A percentile compares a stretch with the other conserved stretches of the same genome.
phyloP scores from a whole-genome alignment of 495 filamentous ascomycete species.

The Aspergillus leporis region DNA sequence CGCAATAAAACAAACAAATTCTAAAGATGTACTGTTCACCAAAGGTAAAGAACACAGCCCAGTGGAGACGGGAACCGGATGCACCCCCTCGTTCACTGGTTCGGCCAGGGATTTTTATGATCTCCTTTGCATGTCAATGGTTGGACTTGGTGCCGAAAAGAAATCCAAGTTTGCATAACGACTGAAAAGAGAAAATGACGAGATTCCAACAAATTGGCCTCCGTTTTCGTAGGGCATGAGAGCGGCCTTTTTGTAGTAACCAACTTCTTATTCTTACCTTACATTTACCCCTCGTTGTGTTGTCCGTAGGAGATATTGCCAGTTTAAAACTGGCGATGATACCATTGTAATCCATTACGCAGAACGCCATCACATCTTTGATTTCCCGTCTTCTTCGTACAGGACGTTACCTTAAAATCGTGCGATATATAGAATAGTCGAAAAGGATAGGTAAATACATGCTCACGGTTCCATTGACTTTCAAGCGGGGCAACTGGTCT shows the following conservation, averaged over 20 bases:
- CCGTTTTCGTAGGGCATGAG: background rate
- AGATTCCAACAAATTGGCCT: conserved; percentile 11
- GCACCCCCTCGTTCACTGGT: background rate
- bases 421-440: too few species aligned
- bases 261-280: too few species aligned
- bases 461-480: background rate
- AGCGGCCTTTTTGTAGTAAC: too few species aligned
- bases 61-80: background rate
- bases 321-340: too few species aligned
- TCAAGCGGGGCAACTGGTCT: background rate
- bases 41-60: background rate
- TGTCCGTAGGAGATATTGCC: too few species aligned
- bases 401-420: too few species aligned
- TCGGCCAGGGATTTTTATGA: background rate
- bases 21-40: conserved; percentile 1
- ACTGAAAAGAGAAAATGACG: conserved; percentile 24
- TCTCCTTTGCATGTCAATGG: conserved; percentile 2
- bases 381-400: too few species aligned
- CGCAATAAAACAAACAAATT: conserved; percentile 10
- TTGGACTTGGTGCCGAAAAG: conserved; percentile 4
- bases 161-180: background rate
- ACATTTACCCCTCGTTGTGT: too few species aligned
- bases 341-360: too few species aligned
- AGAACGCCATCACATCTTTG: too few species aligned
- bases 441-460: background rate